Evolutionary conservation across 805 yeast species (phyloP).

Genomic region (Ogataea neopini): DNA sequence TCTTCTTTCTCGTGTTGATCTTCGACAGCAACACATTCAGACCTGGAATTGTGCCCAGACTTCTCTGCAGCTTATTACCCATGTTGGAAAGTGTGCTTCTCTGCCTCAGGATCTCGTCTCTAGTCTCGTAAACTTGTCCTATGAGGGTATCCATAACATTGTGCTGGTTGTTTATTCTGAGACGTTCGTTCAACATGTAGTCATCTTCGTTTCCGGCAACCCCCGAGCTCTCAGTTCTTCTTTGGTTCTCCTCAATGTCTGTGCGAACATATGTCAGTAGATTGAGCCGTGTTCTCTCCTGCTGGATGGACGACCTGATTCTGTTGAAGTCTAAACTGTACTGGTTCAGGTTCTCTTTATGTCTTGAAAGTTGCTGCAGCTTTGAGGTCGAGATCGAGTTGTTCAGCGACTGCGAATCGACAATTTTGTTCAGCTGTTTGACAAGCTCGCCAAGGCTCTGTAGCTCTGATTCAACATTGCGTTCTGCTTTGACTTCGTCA

Average conservation of each 20-base stretch:
- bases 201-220: conserved; percentile 25
- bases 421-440: conserved; percentile 49
- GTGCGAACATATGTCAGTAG: conserved; percentile 72
- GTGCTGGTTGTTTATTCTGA: conserved; percentile 71
- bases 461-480: conserved; percentile 52
- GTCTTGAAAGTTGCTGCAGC: conserved; percentile 79
- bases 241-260: conserved; percentile 72
- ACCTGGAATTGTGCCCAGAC: conserved; percentile 79
- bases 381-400: conserved; percentile 67
- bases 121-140: conserved; percentile 83
- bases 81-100: conserved; percentile 62
- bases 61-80: conserved; percentile 58
- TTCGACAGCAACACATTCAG: conserved; percentile 70
- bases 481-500: conserved; percentile 48
- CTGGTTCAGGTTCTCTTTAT: conserved; percentile 71
- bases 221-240: conserved; percentile 33
- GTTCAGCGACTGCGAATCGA: conserved; percentile 41
- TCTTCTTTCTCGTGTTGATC: conserved; percentile 84
- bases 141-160: conserved; percentile 76
- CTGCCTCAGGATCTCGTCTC: conserved; percentile 82
- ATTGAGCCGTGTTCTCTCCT: conserved; percentile 76
- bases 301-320: conserved; percentile 44
- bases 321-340: conserved; percentile 64
- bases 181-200: conserved; percentile 76
- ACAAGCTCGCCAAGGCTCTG: conserved; percentile 53